Percentiles rank a stretch among this genome's conserved stretches.
phyloP scores from a whole-genome alignment of 352 stramenopile genomes.

The Pythium plurisporium region DNA sequence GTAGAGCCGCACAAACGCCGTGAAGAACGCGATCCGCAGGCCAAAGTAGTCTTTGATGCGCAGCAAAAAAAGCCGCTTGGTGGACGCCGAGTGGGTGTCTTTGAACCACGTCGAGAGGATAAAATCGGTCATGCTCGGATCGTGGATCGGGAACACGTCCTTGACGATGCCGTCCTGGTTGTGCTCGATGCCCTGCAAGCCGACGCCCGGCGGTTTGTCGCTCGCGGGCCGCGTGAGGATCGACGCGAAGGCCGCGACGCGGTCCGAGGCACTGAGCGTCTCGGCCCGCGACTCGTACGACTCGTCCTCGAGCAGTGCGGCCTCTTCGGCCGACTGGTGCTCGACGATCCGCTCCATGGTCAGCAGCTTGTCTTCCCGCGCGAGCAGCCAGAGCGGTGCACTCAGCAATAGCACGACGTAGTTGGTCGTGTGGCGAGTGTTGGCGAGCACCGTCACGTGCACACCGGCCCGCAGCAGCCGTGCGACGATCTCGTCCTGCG shows the following conservation, averaged over 20 bases:
- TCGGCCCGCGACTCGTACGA: constrained; percentile 47
- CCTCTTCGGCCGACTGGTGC: constrained; percentile 53
- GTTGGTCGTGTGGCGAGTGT: constrained; percentile 42
- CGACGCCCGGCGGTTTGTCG: constrained; percentile 48
- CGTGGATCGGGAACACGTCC: constrained; percentile 57
- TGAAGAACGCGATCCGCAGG: constrained; percentile 54
- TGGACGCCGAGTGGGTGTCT: constrained; percentile 34
- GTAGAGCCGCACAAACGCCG: constrained; percentile 55
- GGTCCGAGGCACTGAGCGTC: constrained; percentile 45
- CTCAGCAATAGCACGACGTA: constrained; percentile 50
- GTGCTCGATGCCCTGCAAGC: constrained; percentile 39
- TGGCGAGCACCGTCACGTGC: constrained; percentile 51
- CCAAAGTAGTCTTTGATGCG: constrained; percentile 66
- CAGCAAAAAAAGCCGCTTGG: constrained; percentile 45
- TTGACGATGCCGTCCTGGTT: constrained; percentile 48
- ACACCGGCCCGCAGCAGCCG: constrained; percentile 38
- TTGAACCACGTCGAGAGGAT: constrained; percentile 57
- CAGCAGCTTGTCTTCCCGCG: constrained; percentile 59
- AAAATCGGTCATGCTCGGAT: constrained; percentile 57
- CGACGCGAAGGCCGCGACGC: constrained; percentile 47
- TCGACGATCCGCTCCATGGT: constrained; percentile 57
- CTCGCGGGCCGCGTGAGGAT: constrained; percentile 39
- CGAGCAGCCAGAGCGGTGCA: constrained; percentile 49
- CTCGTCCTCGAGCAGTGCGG: constrained; percentile 41
- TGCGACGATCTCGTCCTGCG: constrained; percentile 38